Conservation (phyloP, 2,329 filamentous ascomycete genomes). For the Verruconis gallopava region DNA sequence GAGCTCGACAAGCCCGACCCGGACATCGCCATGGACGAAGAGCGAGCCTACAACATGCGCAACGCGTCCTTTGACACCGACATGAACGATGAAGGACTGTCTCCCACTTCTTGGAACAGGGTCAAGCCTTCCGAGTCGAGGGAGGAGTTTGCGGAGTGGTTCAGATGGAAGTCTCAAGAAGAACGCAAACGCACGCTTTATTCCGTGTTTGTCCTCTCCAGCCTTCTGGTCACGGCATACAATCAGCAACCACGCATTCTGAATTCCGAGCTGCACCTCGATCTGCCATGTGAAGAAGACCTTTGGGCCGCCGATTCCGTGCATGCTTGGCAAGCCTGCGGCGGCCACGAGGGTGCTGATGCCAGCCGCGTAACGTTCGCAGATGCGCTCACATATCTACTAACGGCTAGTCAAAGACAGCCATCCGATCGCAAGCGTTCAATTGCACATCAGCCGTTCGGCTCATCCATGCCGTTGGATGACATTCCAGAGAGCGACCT, state of each 20-base stretch:
- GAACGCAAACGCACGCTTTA: constrained; percentile 90
- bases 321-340: constrained; percentile 67
- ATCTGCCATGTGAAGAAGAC: constrained; percentile 86
- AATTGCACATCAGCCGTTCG: constrained; percentile 24
- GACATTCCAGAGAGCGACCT: constrained; percentile 50
- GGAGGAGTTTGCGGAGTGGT: constrained; percentile 62
- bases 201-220: constrained; percentile 81
- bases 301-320: constrained; percentile 75
- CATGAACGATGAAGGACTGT: constrained; percentile 36
- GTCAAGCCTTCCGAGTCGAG: constrained; percentile 32
- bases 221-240: constrained; percentile 80
- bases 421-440: constrained; percentile 25
- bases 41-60: constrained; percentile 10
- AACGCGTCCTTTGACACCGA: constrained; percentile 36
- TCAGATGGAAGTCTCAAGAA: constrained; percentile 76
- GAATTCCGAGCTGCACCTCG: constrained; percentile 83
- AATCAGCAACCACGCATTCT: constrained; percentile 84
- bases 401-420: constrained; percentile 61
- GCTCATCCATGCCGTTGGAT: constrained; percentile 31
- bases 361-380: constrained; percentile 68
- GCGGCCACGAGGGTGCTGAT: constrained; percentile 56
- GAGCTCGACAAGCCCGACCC: constrained; percentile 48
- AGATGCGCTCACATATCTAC: constrained; percentile 63
- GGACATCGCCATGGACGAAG: constrained; percentile 12
- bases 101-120: constrained; percentile 15